phyloP scores from a whole-genome alignment of 2,329 filamentous ascomycete species.

The Colletotrichum sp. region DNA sequence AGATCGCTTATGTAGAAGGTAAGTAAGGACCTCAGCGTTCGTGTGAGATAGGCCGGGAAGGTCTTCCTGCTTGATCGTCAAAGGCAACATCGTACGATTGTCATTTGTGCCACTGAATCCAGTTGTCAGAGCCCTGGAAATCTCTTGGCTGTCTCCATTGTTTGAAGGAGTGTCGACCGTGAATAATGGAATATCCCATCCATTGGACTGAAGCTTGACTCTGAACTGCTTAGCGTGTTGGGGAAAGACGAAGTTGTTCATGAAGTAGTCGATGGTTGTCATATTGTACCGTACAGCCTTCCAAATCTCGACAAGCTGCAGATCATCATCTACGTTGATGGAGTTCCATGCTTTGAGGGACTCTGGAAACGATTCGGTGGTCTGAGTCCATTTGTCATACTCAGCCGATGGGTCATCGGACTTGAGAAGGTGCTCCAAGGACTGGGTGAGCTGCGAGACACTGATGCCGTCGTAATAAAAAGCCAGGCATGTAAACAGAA shows the following conservation, averaged over 20 bases:
- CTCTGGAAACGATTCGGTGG: slow-evolving; percentile 45
- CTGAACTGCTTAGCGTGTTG: slow-evolving; percentile 68
- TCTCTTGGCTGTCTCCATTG: neutral
- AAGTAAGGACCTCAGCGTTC: slow-evolving; percentile 67
- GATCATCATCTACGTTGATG: slow-evolving; percentile 64
- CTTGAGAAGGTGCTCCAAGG: slow-evolving; percentile 55
- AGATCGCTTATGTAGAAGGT: slow-evolving; percentile 59
- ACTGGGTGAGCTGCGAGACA: slow-evolving; percentile 51
- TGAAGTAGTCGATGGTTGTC: slow-evolving; percentile 61
- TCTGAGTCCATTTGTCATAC: slow-evolving; percentile 57
- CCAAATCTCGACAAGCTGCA: slow-evolving; percentile 57
- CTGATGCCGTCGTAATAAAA: slow-evolving; percentile 70
- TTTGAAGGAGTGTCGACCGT: slow-evolving; percentile 15
- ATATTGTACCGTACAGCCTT: slow-evolving; percentile 51
- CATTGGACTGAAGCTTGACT: slow-evolving; percentile 67
- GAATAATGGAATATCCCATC: slow-evolving; percentile 69
- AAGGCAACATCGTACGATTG: slow-evolving; percentile 61
- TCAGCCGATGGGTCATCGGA: slow-evolving; percentile 61
- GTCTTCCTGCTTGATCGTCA: slow-evolving; percentile 67
- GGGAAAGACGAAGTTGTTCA: slow-evolving; percentile 71
- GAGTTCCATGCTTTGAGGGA: slow-evolving; percentile 55
- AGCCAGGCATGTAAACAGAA: slow-evolving; percentile 67
- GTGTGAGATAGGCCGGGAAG: slow-evolving; percentile 61
- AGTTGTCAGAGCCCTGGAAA: slow-evolving; percentile 51
- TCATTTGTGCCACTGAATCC: slow-evolving; percentile 79